Evolutionary conservation across 2,329 filamentous ascomycete species (phyloP).

Genomic region (Paramyrothecium sp.): DNA sequence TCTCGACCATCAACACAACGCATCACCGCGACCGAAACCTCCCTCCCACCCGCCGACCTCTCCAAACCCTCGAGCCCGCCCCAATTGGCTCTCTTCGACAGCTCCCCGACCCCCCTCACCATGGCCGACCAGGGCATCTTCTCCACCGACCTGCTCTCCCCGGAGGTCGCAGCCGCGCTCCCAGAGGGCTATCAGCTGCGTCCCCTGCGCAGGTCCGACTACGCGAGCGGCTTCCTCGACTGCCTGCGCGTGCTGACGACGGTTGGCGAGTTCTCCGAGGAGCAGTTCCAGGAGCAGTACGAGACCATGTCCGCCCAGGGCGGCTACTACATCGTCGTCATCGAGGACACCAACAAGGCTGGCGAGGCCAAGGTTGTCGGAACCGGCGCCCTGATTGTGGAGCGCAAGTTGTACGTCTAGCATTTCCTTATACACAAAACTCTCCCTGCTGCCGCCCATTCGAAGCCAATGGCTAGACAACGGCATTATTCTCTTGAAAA

Average conservation of each 20-base stretch:
- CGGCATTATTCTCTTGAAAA: neutral
- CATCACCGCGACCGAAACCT: neutral
- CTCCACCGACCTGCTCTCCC: slow-evolving; percentile 72
- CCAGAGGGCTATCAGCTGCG: slow-evolving; percentile 83
- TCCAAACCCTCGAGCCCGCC: neutral
- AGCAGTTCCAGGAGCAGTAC: slow-evolving; percentile 75
- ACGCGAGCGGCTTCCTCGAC: slow-evolving; percentile 79
- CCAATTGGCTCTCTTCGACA: neutral
- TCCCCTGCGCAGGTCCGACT: slow-evolving; percentile 76
- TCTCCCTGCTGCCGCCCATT: too few species aligned
- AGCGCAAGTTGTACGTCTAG: slow-evolving; percentile 80
- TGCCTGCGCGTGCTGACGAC: slow-evolving; percentile 89
- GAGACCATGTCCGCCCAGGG: slow-evolving; percentile 74
- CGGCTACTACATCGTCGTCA: slow-evolving; percentile 83
- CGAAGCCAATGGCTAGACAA: neutral
- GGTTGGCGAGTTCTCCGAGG: slow-evolving; percentile 79
- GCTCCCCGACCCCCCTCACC: slow-evolving; percentile 6
- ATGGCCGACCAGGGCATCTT: slow-evolving; percentile 64
- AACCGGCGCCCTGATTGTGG: slow-evolving; percentile 85
- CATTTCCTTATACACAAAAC: too few species aligned
- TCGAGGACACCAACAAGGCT: slow-evolving; percentile 65
- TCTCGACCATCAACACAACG: neutral
- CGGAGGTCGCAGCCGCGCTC: slow-evolving; percentile 67
- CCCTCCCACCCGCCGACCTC: too few species aligned
- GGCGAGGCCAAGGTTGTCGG: slow-evolving; percentile 72